Base-by-base conservation (phyloP, 75 land plant species). In the Cunninghamia lanceolata region DNA sequence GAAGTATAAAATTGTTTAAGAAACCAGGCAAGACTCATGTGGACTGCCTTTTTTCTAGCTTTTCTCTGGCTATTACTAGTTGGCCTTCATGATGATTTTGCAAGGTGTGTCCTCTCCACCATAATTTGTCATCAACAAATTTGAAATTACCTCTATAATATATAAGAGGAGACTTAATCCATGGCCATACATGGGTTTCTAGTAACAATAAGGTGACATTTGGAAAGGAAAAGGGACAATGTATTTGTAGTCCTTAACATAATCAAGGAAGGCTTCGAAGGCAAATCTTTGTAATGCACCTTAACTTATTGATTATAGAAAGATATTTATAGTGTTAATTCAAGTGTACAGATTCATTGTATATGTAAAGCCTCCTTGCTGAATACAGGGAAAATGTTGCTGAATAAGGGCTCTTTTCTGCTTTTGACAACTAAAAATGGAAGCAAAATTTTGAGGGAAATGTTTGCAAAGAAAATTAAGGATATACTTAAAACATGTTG, bases 1-100 rank as follows among this genome's bases (percentile, higher is more conserved):
- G 68, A 89, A 89, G 83, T 74, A 86, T 74, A 93, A 94, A 89
- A 91, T 90, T 74, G 88, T 89, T 52, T 93, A 88, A 85, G 0
- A 28, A 66, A 66, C 32, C 16, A 66, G 25, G 70, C 70, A 5
- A 59, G 25, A n/a, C 70, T 6, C 70, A 66, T 28, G 30, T 1
- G 30, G 70, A 14, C 54, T 3, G 70, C 30, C 28, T n/a, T 40
- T 40, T 3, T 40, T 40, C n/a, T 3, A 1, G 42, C 42, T 40
- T 4, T 66, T 66, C 30, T 66, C 16, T 28, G 3, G 30, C 70
- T 25, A 25, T 59, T 21, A 19, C 68, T 59, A 59, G 19, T 25
- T 59, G 25, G 68, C 59, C 19, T 5, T 11, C 68, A 19, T 59
- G 1, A 59, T 4, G 4, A 19, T 59, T 59, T 59, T 59, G 28